Percentiles rank a stretch among this genome's conserved stretches.
Evolutionary conservation across 441 rosid genomes (phyloP).

Genomic region (Aleurites moluccanus): DNA sequence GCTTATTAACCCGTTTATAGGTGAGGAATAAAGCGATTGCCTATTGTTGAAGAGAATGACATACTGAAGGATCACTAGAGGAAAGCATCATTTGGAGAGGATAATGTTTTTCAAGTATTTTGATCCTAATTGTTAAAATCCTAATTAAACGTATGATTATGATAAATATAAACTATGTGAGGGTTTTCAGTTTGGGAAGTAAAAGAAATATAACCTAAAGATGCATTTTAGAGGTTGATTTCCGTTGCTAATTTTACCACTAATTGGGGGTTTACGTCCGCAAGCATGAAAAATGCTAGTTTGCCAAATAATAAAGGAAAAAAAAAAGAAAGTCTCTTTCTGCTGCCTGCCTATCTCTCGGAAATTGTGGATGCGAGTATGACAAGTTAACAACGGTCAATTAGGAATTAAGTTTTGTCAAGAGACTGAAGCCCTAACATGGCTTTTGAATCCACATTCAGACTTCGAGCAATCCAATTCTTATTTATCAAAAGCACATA

Average conservation of each 20-base stretch:
- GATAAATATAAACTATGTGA: no score
- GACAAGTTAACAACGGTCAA: no score
- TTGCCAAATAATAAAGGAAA: not conserved
- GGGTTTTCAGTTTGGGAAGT: not conserved
- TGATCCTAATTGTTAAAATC: no score
- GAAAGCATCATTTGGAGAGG: slow-evolving; percentile 53
- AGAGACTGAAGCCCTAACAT: no score
- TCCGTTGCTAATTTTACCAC: not conserved
- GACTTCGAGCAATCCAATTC: no score
- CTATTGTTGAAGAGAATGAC: slow-evolving; percentile 58
- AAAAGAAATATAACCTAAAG: not conserved
- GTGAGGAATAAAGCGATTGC: slow-evolving; percentile 42
- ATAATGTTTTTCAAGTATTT: slow-evolving; percentile 70
- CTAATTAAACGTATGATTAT: slow-evolving; percentile 37
- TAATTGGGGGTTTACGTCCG: no score
- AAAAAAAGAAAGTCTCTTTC: not conserved
- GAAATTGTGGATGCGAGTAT: no score
- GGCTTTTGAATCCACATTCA: no score
- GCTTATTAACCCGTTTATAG: slow-evolving; percentile 58
- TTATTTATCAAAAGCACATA: no score
- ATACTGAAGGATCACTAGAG: slow-evolving; percentile 49
- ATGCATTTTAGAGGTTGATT: not conserved
- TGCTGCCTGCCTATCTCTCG: not conserved
- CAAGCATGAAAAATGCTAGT: not conserved
- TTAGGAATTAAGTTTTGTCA: no score